Evolutionary conservation across 2,329 filamentous ascomycete species (phyloP).

Genomic region (Orbilia oligospora): DNA sequence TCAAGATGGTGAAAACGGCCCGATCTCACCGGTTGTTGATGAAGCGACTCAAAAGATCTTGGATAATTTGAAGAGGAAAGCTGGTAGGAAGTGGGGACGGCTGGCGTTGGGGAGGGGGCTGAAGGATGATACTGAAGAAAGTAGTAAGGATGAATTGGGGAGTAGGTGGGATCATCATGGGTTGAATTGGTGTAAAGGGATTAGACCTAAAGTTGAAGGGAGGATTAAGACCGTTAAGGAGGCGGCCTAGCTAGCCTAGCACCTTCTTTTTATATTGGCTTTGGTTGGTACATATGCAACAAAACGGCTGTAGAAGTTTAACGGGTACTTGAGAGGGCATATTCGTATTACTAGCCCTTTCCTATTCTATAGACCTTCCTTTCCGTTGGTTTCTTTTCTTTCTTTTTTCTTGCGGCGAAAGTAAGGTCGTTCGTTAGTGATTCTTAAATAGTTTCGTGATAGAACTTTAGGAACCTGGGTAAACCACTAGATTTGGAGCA

Average conservation of each 20-base stretch:
- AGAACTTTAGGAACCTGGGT: no score
- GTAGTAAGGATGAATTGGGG: conserved; percentile 72
- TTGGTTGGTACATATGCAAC: not conserved
- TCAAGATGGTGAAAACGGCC: conserved; percentile 63
- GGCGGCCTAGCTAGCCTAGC: not conserved
- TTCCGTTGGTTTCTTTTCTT: not conserved
- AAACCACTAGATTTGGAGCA: no score
- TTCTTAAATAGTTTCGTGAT: not conserved
- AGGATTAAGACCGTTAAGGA: conserved; percentile 74
- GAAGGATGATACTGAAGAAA: conserved; percentile 70
- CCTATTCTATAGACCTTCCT: not conserved
- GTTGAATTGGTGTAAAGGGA: conserved; percentile 83
- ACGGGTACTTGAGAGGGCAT: not conserved
- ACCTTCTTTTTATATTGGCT: not conserved
- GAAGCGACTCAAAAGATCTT: conserved; percentile 68
- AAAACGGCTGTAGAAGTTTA: not conserved
- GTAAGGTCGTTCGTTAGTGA: not conserved
- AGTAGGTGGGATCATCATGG: conserved; percentile 66
- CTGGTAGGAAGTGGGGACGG: conserved; percentile 80
- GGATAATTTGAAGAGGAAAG: conserved; percentile 77
- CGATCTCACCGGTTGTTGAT: conserved; percentile 65
- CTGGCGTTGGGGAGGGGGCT: conserved; percentile 72
- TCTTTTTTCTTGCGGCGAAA: not conserved
- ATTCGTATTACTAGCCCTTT: not conserved
- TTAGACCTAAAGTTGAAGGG: conserved; percentile 82